Base-by-base conservation (phyloP, 2,329 filamentous ascomycete genomes). In the Colletotrichum caudatum region DNA sequence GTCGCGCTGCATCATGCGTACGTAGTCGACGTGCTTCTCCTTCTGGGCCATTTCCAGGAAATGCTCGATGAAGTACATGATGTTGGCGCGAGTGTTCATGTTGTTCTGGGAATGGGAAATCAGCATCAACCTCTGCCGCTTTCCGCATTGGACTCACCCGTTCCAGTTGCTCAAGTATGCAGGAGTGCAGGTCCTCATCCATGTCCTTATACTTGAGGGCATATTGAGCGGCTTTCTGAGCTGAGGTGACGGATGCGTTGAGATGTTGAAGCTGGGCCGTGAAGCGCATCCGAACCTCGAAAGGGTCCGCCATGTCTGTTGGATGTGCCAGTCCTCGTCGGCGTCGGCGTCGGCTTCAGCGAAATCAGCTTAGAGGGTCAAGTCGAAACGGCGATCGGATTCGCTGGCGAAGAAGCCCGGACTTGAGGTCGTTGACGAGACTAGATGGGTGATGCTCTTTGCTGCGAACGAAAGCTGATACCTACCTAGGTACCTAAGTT, bases 41-140 rank as follows among this genome's bases (percentile, higher is more conserved):
- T 91, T 92, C 74, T 90, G 88, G 29, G 94, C 93, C 82, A 94
- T 87, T 79, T 98, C 95, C 79, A 97, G 93, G 76, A 99, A 93
- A 76, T 95, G 93, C 78, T 98, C 95, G 78, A 99, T 92, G 82
- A 99, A 99, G 83, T 97, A 99, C 93, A 99, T 97, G 81, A 99
- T 98, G 80, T 99, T 99, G 71, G 96, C 97, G 72, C 95, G 89
- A 63, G 92, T 97, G 82, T 99, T 99, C 93, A 99, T 97, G 75
- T 93, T 95, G 76, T 94, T 97, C 89, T 95, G 76, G 20, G 23
- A 1, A 5, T 60, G 44, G 8, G 20, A 59, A 44, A 56, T 76
- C 64, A 76, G 73, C 12, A n/a, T 54, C 26, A 11, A 11, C 35
- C 23, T 39, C 39, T 44, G 20, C 12, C 9, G 18, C 56, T 33